Evolutionary conservation across 1,284 basidiomycete genomes (phyloP), one percentile per base, ranked within the genome.

Genomic region (Pulchroboletus neoregius): DNA sequence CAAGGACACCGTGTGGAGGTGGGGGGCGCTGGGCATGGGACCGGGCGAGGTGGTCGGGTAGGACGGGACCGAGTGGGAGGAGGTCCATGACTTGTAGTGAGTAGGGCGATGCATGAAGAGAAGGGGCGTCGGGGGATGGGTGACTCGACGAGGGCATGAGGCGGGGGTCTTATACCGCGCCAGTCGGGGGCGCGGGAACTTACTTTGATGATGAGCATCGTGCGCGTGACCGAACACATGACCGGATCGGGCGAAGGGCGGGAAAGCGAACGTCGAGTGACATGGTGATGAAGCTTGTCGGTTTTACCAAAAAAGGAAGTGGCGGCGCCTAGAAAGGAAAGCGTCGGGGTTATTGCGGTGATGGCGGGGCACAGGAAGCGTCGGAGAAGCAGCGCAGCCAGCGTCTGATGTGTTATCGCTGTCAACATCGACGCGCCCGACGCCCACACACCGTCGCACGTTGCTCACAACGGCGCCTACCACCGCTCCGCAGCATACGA

Each of bases 91-190:
- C 30, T 46, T 52, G 43, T 62, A 56, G 38, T 39, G 62, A 52
- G 6, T 23, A 24, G 52, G 38, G 33, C 40, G 58, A 16, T 52
- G 43, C 61, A 65, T 66, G 41, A 39, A 26, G 49, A 43, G 40
- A 26, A 37, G 18, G 10, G 5, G 23, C 22, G 28, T 49, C 4
- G 39, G 28, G 15, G 13, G 10, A 13, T 66, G 60, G 39, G 6
- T 54, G 51, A 62, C 53, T 59, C 51, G 45, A 56, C 42, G 13
- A 44, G 43, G 24, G 9, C 16, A 33, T 26, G 24, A 16, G 37
- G 47, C 36, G 46, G 46, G 42, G 22, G 1, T 62, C 53, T 67
- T 68, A 64, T 67, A 68, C 45, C 51, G 50, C 45, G 46, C 33
- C 36, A 24, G 30, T 10, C 15, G 46, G 39, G 38, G 3, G 42